Evolutionary conservation across 345 rosid genomes (phyloP), one percentile per base, ranked within the genome.

Genomic region (Aegle marmelos): DNA sequence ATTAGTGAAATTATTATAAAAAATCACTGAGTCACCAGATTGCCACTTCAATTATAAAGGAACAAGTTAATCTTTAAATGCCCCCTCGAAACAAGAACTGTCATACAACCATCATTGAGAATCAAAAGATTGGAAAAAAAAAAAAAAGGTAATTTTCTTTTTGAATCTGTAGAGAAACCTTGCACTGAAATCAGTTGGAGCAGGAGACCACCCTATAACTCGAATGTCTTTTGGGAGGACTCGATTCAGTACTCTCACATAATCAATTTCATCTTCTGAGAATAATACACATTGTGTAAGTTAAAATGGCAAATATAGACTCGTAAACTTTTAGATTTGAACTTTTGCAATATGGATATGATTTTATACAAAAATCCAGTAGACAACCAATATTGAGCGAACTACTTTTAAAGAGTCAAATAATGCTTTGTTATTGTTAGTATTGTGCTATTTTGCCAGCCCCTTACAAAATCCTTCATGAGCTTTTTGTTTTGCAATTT

Each of bases 151-250:
- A 77, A 13, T 45, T 48, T 22, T 9, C 3, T 31, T 30, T 57
- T 34, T 50, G 68, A 79, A 83, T 75, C 25, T 65, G 73, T 33
- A 69, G 73, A 64, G 68, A 76, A 73, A 95, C 99, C 99, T 95
- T 88, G 99, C 98, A 82, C 88, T 91, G 85, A 95, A 95, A 86
- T 83, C 97, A 78, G 72, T 33, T 80, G 97, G 90, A 87, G 81
- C 91, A 34, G 99, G 95, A 87, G 93, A 88, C 99, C 99, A 95
- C 82, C 98, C 98, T 27, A 88, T 74, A 66, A 93, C 88, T 79
- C 95, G 94, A 77, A 93, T 92, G 84, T 95, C 98, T 61, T 87
- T 87, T 66, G 98, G 99, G 79, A 95, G 95, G 81, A 83, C 95
- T 77, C 96, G 92, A 87, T 95, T 93, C 83, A 93, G 84, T 70